A percentile compares a stretch with the other conserved stretches of the same genome.
These are phyloP conservation scores for Maudiozyma turicensis DNA, from an alignment of 805 yeast genomes.

Conservation along the genomic window DNA sequence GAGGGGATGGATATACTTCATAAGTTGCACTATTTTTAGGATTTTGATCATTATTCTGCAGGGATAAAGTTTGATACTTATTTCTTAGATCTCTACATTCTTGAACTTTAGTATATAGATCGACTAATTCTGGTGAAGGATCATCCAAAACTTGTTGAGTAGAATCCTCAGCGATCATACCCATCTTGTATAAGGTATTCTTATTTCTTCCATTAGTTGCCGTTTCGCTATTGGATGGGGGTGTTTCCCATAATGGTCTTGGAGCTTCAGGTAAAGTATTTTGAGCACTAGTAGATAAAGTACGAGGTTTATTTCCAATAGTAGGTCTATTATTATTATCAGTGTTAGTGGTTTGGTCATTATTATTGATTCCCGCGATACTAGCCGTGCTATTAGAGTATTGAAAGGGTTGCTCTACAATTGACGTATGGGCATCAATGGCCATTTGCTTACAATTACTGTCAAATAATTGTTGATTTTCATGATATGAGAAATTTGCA, in stretches of 20 bases:
- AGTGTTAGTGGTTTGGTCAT: not conserved
- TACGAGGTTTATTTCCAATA: constrained; percentile 4
- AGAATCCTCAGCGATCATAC: constrained; percentile 38
- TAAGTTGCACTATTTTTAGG: constrained; percentile 73
- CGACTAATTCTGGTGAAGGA: constrained; percentile 61
- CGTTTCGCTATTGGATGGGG: not conserved
- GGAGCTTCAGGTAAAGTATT: constrained; percentile 21
- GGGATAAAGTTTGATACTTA: constrained; percentile 60
- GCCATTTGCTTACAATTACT: constrained; percentile 24
- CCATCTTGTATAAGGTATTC: constrained; percentile 32
- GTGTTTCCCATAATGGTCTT: constrained; percentile 1
- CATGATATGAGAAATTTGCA: constrained; percentile 28
- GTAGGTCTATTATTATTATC: not conserved
- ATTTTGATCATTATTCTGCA: constrained; percentile 66
- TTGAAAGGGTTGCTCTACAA: constrained; percentile 13
- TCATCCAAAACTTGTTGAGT: constrained; percentile 44
- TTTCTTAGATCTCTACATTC: constrained; percentile 64
- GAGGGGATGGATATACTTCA: constrained; percentile 88
- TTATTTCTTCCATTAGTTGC: not conserved
- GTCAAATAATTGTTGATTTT: constrained; percentile 23
- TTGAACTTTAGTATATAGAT: constrained; percentile 51
- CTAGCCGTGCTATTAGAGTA: not conserved
- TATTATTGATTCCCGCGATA: not conserved
- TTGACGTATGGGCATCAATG: constrained; percentile 19
- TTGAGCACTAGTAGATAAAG: constrained; percentile 21